These are phyloP conservation scores for Adiantum capillusveneris DNA, from an alignment of 75 land plant species.

Conservation along the genomic window DNA sequence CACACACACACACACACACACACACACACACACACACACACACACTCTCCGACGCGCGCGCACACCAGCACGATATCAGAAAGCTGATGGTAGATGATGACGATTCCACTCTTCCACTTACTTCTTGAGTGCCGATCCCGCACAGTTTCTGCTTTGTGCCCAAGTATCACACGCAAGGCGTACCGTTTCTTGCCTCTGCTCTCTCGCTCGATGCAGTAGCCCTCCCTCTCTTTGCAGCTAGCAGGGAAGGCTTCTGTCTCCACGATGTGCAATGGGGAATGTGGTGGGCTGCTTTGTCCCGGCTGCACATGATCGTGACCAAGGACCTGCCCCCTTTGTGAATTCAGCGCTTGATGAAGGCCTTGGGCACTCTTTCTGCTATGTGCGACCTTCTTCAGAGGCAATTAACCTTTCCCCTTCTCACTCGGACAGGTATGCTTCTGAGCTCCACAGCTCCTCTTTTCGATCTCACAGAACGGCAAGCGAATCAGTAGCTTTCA, in stretches of 20 bases:
- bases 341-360: slow-evolving; percentile 77
- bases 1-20: no score
- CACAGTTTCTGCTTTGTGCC: no score
- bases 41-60: no score
- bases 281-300: slow-evolving; percentile 67
- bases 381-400: slow-evolving; percentile 52
- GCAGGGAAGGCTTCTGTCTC: neutral
- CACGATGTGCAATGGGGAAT: slow-evolving; percentile 49
- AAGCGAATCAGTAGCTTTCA: slow-evolving; percentile 28
- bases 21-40: no score
- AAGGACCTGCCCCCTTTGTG: slow-evolving; percentile 37
- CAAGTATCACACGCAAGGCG: no score
- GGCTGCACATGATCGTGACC: slow-evolving; percentile 25
- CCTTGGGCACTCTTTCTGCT: slow-evolving; percentile 93
- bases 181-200: no score
- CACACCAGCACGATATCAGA: no score
- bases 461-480: neutral
- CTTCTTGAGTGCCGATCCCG: no score
- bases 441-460: slow-evolving; percentile 11
- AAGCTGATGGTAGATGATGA: no score
- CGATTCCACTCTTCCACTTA: no score
- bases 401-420: slow-evolving; percentile 43
- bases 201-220: no score
- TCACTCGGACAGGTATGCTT: slow-evolving; percentile 43
- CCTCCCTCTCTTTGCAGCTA: neutral